Evolutionary conservation across 495 filamentous ascomycete species (phyloP), one percentile per base, ranked within the genome.

Genomic region (Trichoderma virens): DNA sequence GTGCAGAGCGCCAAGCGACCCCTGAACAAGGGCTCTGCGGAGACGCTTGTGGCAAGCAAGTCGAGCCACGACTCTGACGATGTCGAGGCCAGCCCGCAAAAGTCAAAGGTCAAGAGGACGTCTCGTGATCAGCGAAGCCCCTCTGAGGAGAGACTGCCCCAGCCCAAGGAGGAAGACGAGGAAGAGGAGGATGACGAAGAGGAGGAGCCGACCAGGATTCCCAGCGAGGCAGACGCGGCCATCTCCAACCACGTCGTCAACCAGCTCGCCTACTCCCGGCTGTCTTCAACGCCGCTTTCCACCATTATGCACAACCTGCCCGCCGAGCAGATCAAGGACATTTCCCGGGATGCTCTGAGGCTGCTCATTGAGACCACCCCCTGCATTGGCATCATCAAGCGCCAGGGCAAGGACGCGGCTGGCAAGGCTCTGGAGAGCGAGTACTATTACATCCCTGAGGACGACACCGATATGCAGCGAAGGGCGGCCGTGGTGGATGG

Each of bases 371-470:
- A 90, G 69, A 74, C 76, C 18, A 89, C 88, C 28, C 75, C 83
- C 27, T 95, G 90, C 69, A 85, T 97, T 60, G 94, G 94, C 34
- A 86, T 93, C 70, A 95, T 98, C 68, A 82, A 85, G 59, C 86
- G 94, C 39, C 88, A 92, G 71, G 94, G 94, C 71, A 98, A 97
- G 73, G 94, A 98, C 77, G 94, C 94, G 18, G 94, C 94, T 0
- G 94, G 94, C 66, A 93, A 97, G 79, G 81, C 86, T 7, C 84
- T 98, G 11, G 93, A 98, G 80, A 92, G 87, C 76, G 93, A 98
- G 75, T 98, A 92, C 70, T 98, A 97, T 72, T 98, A 98, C 72
- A 83, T 97, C n/a, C 89, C 93, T 2, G 94, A 98, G 72, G 82
- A 85, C 71, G 94, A 98, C 72, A 79, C 78, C 2, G 90, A 98